Conservation (phyloP, 2,329 filamentous ascomycete genomes). For the Monosporascus sp. region DNA sequence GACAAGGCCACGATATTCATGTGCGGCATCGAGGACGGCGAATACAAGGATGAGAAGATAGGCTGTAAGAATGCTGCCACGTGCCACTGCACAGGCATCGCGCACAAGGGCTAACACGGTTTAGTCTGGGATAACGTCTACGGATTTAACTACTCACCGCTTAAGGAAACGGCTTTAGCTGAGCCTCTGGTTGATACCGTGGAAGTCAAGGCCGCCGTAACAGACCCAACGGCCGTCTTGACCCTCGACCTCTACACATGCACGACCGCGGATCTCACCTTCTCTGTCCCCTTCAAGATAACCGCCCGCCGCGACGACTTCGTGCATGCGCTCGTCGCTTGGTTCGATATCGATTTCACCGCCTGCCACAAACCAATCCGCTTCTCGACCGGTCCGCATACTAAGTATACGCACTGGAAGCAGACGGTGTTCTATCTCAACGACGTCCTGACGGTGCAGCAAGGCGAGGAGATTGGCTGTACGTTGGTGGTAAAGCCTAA, state of each 20-base stretch:
- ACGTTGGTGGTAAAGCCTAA: slow-evolving; percentile 81
- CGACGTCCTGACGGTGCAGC: slow-evolving; percentile 86
- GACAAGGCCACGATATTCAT: slow-evolving; percentile 98
- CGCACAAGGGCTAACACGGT: slow-evolving; percentile 17
- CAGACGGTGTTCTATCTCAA: slow-evolving; percentile 98
- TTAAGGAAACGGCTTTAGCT: slow-evolving; percentile 88
- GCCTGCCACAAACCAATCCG: slow-evolving; percentile 97
- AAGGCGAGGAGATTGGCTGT: slow-evolving; percentile 74
- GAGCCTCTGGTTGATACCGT: slow-evolving; percentile 97
- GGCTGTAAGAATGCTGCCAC: slow-evolving; percentile 64
- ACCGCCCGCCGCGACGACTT: slow-evolving; percentile 82
- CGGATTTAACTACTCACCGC: slow-evolving; percentile 91
- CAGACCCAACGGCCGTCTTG: slow-evolving; percentile 79
- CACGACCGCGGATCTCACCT: slow-evolving; percentile 76
- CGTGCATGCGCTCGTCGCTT: slow-evolving; percentile 91
- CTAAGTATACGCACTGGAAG: slow-evolving; percentile 99
- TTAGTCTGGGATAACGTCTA: slow-evolving; percentile 99
- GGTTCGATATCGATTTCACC: slow-evolving; percentile 99
- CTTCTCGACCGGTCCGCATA: slow-evolving; percentile 96
- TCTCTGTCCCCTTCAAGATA: slow-evolving; percentile 73
- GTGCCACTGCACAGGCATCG: neutral
- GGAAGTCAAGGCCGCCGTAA: slow-evolving; percentile 94
- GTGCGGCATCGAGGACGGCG: slow-evolving; percentile 95
- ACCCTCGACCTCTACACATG: slow-evolving; percentile 93
- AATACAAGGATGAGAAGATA: slow-evolving; percentile 99